phyloP scores from a whole-genome alignment of 495 filamentous ascomycete species.

The Copromyces sp. region DNA sequence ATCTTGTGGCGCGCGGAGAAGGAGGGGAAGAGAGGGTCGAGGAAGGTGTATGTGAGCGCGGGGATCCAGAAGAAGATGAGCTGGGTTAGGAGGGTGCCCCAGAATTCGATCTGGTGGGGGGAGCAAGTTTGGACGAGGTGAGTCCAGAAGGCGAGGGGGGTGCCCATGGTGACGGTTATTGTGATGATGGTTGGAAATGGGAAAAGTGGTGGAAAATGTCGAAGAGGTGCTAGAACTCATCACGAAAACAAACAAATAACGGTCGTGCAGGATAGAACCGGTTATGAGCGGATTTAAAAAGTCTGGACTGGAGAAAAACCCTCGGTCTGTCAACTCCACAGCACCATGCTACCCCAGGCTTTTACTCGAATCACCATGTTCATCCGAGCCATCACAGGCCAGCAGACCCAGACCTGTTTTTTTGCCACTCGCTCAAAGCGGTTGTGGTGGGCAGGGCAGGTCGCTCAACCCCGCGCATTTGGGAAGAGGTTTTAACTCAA shows the following conservation, averaged over 20 bases:
- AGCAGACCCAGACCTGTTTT: background rate
- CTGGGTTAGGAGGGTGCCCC: slow-evolving; percentile 36
- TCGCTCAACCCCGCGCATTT: background rate
- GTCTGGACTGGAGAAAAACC: background rate
- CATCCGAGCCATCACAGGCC: no score
- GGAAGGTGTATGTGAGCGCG: slow-evolving; percentile 29
- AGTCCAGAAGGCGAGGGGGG: slow-evolving; percentile 10
- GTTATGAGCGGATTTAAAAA: background rate
- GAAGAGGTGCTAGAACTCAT: background rate
- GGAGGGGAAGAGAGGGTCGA: slow-evolving; percentile 33
- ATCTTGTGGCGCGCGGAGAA: slow-evolving; percentile 48
- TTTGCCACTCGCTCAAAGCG: background rate
- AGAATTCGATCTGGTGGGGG: slow-evolving; percentile 26
- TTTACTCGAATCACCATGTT: background rate
- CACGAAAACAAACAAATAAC: background rate
- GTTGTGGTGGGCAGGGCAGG: background rate
- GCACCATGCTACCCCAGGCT: background rate
- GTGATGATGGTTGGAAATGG: background rate
- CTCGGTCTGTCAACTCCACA: background rate
- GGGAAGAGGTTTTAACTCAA: background rate
- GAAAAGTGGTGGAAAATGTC: background rate
- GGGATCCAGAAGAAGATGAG: slow-evolving; percentile 43
- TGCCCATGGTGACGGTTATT: background rate
- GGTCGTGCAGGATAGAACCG: background rate
- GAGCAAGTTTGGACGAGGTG: slow-evolving; percentile 8